A percentile compares a stretch with the other conserved stretches of the same genome.
phyloP scores from a whole-genome alignment of 2,329 filamentous ascomycete species.

The Rugonectria rugulosa region DNA sequence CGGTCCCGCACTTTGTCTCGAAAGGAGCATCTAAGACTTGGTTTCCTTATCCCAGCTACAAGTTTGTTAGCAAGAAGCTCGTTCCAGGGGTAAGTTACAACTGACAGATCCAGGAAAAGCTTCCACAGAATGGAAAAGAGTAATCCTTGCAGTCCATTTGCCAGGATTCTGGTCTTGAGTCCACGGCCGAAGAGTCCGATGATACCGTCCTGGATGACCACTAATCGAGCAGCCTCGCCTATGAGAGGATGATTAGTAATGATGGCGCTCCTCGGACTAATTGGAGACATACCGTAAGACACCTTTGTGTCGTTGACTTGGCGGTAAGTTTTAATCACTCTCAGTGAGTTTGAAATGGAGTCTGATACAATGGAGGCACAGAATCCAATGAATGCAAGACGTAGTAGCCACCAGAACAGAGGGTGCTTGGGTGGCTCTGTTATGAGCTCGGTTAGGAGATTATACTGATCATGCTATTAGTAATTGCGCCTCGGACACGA shows the following conservation, averaged over 20 bases:
- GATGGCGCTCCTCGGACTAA: rapidly evolving
- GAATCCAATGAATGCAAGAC: constrained; percentile 49
- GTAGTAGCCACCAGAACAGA: constrained; percentile 51
- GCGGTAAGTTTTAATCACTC: constrained; percentile 58
- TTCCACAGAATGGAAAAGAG: constrained; percentile 59
- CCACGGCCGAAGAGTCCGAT: constrained; percentile 54
- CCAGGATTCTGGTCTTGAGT: constrained; percentile 56
- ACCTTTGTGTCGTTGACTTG: constrained; percentile 57
- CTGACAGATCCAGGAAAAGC: constrained; percentile 56
- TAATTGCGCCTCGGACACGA: not conserved
- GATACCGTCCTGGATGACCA: constrained; percentile 52
- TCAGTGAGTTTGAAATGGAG: constrained; percentile 55
- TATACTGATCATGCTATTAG: constrained; percentile 45
- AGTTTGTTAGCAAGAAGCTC: not conserved
- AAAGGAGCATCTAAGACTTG: not conserved
- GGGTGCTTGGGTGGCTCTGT: constrained; percentile 50
- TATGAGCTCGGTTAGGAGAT: constrained; percentile 49
- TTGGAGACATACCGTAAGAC: constrained; percentile 49
- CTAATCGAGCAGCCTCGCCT: constrained; percentile 52
- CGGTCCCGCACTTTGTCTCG: too few species aligned
- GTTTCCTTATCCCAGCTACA: constrained; percentile 10
- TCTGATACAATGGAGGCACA: constrained; percentile 55
- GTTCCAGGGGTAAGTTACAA: constrained; percentile 13
- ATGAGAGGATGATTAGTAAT: not conserved
- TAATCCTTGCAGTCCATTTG: constrained; percentile 56